A percentile compares a stretch with the other conserved stretches of the same genome.
Conservation (phyloP, 1,139 yeast genomes). For the Suhomyces maxii region DNA sequence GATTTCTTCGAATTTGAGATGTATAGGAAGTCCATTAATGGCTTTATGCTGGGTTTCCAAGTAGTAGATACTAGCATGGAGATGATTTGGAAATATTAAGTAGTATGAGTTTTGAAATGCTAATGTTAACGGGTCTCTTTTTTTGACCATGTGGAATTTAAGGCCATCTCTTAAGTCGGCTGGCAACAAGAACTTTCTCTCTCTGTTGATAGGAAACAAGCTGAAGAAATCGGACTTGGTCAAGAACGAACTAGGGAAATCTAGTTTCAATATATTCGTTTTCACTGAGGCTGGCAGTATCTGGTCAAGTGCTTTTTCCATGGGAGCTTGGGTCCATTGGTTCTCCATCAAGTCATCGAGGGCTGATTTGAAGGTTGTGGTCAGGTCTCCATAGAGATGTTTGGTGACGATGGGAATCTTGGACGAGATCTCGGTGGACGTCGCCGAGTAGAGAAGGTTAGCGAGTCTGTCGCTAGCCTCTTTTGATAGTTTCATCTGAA, state of each 20-base stretch:
- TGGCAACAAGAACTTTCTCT: conserved; percentile 29
- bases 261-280: conserved; percentile 37
- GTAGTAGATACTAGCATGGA: conserved; percentile 52
- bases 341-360: conserved; percentile 33
- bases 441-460: conserved; percentile 31
- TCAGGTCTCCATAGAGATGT: conserved; percentile 22
- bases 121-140: conserved; percentile 47
- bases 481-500: conserved; percentile 16
- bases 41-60: conserved; percentile 49
- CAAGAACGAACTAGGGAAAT: conserved; percentile 38
- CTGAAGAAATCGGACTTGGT: conserved; percentile 39
- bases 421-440: conserved; percentile 31
- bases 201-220: conserved; percentile 34
- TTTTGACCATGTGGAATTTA: conserved; percentile 42
- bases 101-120: conserved; percentile 51
- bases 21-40: conserved; percentile 51
- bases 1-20: conserved; percentile 43
- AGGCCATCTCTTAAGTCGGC: conserved; percentile 23
- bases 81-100: conserved; percentile 46
- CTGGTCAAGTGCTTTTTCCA: conserved; percentile 25
- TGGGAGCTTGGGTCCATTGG: conserved; percentile 34
- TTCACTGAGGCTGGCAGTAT: conserved; percentile 18
- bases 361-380: conserved; percentile 20
- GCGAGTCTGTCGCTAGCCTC: conserved; percentile 31
- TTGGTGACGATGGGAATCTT: conserved; percentile 28